phyloP scores from a whole-genome alignment of 108 stramenopile species.

The Discostella stelligeroides region DNA sequence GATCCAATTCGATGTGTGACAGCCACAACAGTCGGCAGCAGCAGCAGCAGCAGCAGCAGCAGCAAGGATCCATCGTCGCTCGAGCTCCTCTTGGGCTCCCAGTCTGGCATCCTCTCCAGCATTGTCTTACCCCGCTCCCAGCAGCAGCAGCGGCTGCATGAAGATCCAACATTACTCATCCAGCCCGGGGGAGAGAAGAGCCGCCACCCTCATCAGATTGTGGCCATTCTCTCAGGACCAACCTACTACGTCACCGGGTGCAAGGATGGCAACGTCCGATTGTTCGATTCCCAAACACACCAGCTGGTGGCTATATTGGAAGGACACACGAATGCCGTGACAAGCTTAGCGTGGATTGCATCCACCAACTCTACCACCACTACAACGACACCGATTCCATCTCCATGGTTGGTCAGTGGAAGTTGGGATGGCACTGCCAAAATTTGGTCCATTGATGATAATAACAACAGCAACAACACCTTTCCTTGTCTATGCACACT shows the following conservation, averaged over 20 bases:
- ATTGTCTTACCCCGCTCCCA: conserved; percentile 23
- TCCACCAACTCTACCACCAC: too few species aligned
- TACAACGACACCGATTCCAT: background rate
- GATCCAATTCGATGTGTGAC: conserved; percentile 48
- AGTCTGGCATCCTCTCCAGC: conserved; percentile 36
- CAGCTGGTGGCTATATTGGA: conserved; percentile 46
- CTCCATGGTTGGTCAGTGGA: conserved; percentile 64
- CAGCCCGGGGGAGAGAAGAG: conserved; percentile 43
- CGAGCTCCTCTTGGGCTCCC: conserved; percentile 42
- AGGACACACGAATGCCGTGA: conserved; percentile 86
- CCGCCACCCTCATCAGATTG: conserved; percentile 56
- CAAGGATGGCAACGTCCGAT: conserved; percentile 75
- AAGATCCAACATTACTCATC: conserved; percentile 17
- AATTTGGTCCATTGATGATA: conserved; percentile 61
- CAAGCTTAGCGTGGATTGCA: conserved; percentile 61
- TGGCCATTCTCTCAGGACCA: conserved; percentile 24
- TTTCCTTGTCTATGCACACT: conserved; percentile 58
- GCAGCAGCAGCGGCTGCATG: background rate
- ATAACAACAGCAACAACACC: conserved; percentile 35
- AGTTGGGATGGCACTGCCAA: conserved; percentile 91
- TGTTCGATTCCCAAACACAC: conserved; percentile 62
- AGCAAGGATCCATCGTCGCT: conserved; percentile 3
- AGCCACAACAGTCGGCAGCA: too few species aligned
- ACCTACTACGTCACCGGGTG: conserved; percentile 70
- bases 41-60: too few species aligned